Conservation (phyloP, 192 early-diverging fungal species). For the Entomortierella chlamydospora region DNA sequence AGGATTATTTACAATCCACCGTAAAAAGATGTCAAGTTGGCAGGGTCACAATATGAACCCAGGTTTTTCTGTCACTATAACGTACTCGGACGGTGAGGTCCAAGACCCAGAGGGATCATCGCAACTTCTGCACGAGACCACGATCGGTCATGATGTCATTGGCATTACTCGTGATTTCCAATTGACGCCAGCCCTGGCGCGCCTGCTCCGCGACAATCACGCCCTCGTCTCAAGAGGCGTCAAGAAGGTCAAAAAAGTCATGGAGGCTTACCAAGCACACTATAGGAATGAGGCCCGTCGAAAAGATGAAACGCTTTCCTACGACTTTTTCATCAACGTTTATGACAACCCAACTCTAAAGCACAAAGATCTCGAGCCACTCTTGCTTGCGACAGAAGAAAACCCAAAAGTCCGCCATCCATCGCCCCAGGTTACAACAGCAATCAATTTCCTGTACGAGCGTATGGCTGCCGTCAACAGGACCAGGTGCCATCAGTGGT, state of each 20-base stretch:
- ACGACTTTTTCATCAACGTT: conserved; percentile 59
- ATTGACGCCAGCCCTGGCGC: conserved; percentile 61
- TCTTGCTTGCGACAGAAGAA: conserved; percentile 50
- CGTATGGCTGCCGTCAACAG: conserved; percentile 52
- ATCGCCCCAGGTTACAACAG: conserved; percentile 14
- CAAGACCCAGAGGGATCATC: conserved; percentile 46
- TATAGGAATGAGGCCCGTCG: conserved; percentile 61
- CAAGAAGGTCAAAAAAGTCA: conserved; percentile 39
- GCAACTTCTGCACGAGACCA: conserved; percentile 43
- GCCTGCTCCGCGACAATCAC: conserved; percentile 67
- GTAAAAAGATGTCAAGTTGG: conserved; percentile 59
- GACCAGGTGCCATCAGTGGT: conserved; percentile 60
- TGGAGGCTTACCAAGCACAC: conserved; percentile 59
- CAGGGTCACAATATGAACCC: conserved; percentile 65
- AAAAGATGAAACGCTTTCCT: conserved; percentile 62
- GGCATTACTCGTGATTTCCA: conserved; percentile 65
- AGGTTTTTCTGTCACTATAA: conserved; percentile 66
- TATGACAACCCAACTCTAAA: conserved; percentile 58
- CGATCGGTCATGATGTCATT: conserved; percentile 56
- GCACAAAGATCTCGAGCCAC: conserved; percentile 31
- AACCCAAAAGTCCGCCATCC: conserved; percentile 46
- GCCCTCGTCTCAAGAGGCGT: conserved; percentile 61
- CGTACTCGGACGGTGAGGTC: conserved; percentile 60
- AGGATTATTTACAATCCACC: conserved; percentile 59
- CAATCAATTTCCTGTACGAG: conserved; percentile 56